Percentiles rank a stretch among this genome's conserved stretches.
Evolutionary conservation across 148 eudicot genomes (phyloP).

Genomic region (Cornus suecica): DNA sequence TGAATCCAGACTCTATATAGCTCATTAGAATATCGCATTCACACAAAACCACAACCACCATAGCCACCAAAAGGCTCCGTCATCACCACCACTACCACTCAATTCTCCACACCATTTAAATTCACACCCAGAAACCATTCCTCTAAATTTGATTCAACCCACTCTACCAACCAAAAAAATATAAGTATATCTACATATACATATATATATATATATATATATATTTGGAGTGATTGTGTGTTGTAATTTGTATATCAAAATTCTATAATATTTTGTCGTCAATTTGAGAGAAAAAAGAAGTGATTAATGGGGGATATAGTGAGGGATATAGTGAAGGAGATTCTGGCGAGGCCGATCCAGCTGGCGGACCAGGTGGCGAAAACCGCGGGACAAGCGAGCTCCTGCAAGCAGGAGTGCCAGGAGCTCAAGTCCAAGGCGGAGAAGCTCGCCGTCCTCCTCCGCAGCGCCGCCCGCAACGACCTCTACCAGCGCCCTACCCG

Average conservation of each 20-base stretch:
- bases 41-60: no score
- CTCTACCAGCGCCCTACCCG: constrained; percentile 90
- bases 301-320: constrained; percentile 20
- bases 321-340: constrained; percentile 79
- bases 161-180: no score
- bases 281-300: no score
- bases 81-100: no score
- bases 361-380: constrained; percentile 77
- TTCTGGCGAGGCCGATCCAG: constrained; percentile 71
- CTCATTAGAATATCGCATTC: no score
- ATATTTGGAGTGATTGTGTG: not conserved
- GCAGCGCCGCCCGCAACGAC: constrained; percentile 78
- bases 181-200: no score
- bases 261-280: no score
- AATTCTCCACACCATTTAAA: no score
- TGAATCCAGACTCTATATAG: no score
- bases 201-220: not conserved
- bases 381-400: constrained; percentile 69
- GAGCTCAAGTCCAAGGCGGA: constrained; percentile 74
- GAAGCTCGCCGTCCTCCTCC: constrained; percentile 79
- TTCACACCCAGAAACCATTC: no score
- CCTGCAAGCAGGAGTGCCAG: constrained; percentile 65
- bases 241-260: not conserved
- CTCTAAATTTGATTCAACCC: no score
- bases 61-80: no score